Conservation (phyloP, 768 basidiomycete genomes). For the Amanita exitialis region DNA sequence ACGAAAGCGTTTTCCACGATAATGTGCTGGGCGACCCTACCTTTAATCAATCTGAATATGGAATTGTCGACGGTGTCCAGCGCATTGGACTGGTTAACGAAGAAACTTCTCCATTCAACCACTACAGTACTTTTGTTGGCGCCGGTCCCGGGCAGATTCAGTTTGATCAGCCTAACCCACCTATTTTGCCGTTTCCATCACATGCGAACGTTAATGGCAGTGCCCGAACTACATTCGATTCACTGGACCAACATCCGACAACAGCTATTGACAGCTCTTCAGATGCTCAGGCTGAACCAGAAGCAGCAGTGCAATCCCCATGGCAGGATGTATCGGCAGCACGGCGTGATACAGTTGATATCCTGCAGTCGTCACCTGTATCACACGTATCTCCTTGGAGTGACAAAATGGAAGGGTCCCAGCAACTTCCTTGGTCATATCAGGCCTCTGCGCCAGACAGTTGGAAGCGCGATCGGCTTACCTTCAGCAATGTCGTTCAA, state of each 20-base stretch:
- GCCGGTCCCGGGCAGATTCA: not conserved
- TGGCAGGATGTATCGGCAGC: conserved; percentile 23
- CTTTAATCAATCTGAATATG: conserved; percentile 4
- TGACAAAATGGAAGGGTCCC: conserved; percentile 15
- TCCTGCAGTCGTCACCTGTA: conserved; percentile 23
- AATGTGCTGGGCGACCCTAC: not conserved
- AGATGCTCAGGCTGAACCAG: conserved; percentile 11
- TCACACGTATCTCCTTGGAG: conserved; percentile 29
- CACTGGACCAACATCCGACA: not conserved
- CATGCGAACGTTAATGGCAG: not conserved
- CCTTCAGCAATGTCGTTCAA: conserved; percentile 47
- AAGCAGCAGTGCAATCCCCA: conserved; percentile 18
- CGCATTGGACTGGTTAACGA: not conserved
- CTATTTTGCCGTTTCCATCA: not conserved
- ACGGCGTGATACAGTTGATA: conserved; percentile 32
- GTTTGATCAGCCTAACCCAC: not conserved
- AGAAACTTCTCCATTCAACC: not conserved
- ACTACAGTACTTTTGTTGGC: not conserved
- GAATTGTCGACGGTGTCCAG: not conserved
- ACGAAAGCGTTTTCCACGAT: conserved; percentile 4
- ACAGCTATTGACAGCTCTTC: conserved; percentile 2
- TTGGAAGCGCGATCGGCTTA: conserved; percentile 44
- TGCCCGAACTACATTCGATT: not conserved
- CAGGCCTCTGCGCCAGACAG: conserved; percentile 33
- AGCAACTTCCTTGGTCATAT: conserved; percentile 40